Evolutionary conservation across 2,329 filamentous ascomycete species (phyloP), one percentile per base, ranked within the genome.

Genomic region (Curvularia hawaiiensis): DNA sequence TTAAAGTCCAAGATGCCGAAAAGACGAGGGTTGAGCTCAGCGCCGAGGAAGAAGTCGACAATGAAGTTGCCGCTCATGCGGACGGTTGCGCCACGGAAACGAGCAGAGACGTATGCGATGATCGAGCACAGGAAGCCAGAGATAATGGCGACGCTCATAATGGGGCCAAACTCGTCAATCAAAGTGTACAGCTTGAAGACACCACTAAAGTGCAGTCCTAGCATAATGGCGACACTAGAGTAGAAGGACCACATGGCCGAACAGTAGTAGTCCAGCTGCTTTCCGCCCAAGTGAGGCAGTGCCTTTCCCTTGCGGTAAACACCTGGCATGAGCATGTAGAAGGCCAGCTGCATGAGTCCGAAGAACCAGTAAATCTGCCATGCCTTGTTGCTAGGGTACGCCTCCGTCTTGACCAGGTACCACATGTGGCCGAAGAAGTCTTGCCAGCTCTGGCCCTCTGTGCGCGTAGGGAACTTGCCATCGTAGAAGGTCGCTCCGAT

Each of bases 281-380:
- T 90, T 70, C 91, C 91, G 58, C 88, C 88, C 70, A 89, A 84
- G 73, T 96, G 90, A 22, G 89, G 85, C 45, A 99, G 85, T 47
- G 94, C 90, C 80, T 97, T 96, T 66, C 95, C 95, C 73, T 92
- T 90, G 58, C 88, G 87, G 79, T 88, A 93, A 61, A 99, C 88
- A 62, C 95, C 95, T 2, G 95, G 95, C 70, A 97, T 85, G 58
- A 88, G 80, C 71, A 94, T 85, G 79, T 99, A 99, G 75, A 90
- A 90, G 40, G 87, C 82, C 55, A 84, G 91, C 79, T 98, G 91
- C 56, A 92, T 90, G 68, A 96, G 76, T 79, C 96, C 90, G 78
- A 97, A 98, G 52, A 83, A 82, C 95, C 95, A 99, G 83, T 98
- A 99, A 73, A 97, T 96, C 58, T 83, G 79, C 93, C 94, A 99